Evolutionary conservation across 1,284 basidiomycete species (phyloP), one percentile per base, ranked within the genome.

Genomic region (Tranzscheliella williamsii): DNA sequence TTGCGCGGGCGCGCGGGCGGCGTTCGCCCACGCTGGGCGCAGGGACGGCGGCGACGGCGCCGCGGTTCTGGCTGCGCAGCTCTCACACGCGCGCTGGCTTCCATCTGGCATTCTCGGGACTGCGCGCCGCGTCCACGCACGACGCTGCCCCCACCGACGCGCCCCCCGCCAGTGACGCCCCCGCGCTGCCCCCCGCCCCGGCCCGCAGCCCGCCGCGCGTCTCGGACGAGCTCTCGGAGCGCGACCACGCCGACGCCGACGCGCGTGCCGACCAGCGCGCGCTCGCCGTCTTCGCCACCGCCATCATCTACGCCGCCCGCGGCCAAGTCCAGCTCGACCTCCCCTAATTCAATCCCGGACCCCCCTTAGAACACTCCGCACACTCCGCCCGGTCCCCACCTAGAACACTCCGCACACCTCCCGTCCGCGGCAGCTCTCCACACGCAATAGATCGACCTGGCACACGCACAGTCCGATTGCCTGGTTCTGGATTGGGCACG

Each of bases 1-100:
- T 16, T 7, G 32, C 32, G 8, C 32, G 17, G 32, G 32, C 15
- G 26, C 38, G 23, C n/a, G 24, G 26, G 6, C 38, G 38, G 8
- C 38, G 6, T 18, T 30, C 38, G 7, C 38, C 24, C 8, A 8
- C 22, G 6, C 38, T 6, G 38, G n/a, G n/a, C n/a, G n/a, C n/a
- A n/a, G n/a, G n/a, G n/a, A n/a, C n/a, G n/a, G n/a, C n/a, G n/a
- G 8, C 27, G 27, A 33, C 8, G 5, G 22, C 61, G 3, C 61
- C 61, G 0, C 26, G 44, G 3, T 64, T 64, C 44, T 64, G 61
- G 61, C 50, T 55, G 2, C 37, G 61, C 9, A 55, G 51, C 48
- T 55, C 55, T 4, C 58, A 46, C 16, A 43, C 32, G 4, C 50
- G 55, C 20, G 34, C 29, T 17, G 61, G 51, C 12, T 64, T 64